Percentiles rank a stretch among this genome's conserved stretches.
Conservation (phyloP, 768 basidiomycete species). For the Psilocybe azurescens region DNA sequence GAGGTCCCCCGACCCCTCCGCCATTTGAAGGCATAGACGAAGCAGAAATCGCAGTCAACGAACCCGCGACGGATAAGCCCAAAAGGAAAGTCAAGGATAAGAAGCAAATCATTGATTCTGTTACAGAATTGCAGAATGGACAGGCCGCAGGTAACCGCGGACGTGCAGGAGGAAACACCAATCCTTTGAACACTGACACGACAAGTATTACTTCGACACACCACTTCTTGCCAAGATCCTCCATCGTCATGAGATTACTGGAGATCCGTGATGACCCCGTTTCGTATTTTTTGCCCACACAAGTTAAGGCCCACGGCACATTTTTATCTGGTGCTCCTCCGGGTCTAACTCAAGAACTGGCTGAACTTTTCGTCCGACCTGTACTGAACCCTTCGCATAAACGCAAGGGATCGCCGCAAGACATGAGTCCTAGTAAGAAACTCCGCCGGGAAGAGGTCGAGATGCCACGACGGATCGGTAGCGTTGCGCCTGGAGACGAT, state of each 20-base stretch:
- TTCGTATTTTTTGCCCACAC: slow-evolving; percentile 85
- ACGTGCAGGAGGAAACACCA: slow-evolving; percentile 55
- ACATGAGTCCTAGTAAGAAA: slow-evolving; percentile 63
- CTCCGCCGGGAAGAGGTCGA: slow-evolving; percentile 74
- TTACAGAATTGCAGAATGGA: slow-evolving; percentile 81
- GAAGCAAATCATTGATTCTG: slow-evolving; percentile 90
- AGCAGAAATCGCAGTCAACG: slow-evolving; percentile 46
- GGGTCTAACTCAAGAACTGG: slow-evolving; percentile 81
- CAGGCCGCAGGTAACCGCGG: slow-evolving; percentile 63
- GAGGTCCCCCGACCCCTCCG: slow-evolving; percentile 79
- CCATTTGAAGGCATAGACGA: slow-evolving; percentile 47
- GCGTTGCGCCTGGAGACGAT: slow-evolving; percentile 66
- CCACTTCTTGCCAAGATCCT: slow-evolving; percentile 84
- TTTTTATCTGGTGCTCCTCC: slow-evolving; percentile 88
- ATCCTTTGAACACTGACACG: slow-evolving; percentile 58
- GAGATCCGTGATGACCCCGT: slow-evolving; percentile 87
- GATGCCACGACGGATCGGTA: slow-evolving; percentile 69
- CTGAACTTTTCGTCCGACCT: slow-evolving; percentile 85
- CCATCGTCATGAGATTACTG: slow-evolving; percentile 83
- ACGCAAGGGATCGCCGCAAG: slow-evolving; percentile 64
- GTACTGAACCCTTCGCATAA: slow-evolving; percentile 54
- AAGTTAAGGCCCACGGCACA: slow-evolving; percentile 69
- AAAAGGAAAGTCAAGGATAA: slow-evolving; percentile 63
- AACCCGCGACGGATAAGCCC: slow-evolving; percentile 31
- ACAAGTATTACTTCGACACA: slow-evolving; percentile 81